Percentiles rank a stretch among this genome's conserved stretches.
These are phyloP conservation scores for Niebla homalea DNA, from an alignment of 495 filamentous ascomycete species.

Conservation along the genomic window DNA sequence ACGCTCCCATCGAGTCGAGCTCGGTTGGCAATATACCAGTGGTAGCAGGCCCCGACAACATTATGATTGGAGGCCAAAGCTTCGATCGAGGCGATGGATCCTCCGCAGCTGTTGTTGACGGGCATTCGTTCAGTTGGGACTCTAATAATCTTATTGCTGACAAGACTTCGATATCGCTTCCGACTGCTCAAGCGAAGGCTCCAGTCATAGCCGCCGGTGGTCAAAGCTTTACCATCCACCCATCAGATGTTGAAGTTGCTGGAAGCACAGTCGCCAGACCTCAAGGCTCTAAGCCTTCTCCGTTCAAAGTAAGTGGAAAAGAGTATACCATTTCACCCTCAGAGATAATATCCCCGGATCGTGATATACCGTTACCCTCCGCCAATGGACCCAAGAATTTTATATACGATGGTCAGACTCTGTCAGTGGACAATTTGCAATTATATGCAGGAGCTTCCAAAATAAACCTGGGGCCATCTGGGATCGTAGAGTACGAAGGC, in stretches of 20 bases:
- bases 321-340: conserved; percentile 3
- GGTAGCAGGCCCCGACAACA: conserved; percentile 5
- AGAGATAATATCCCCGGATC: conserved; percentile 1
- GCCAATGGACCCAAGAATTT: background rate
- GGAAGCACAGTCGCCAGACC: conserved; percentile 12
- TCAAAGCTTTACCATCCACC: conserved; percentile 14
- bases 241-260: conserved; percentile 14
- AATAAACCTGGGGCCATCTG: conserved; percentile 8
- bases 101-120: conserved; percentile 7
- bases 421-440: conserved; percentile 12
- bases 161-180: conserved; percentile 11
- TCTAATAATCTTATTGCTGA: conserved; percentile 8
- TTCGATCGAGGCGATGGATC: conserved; percentile 2
- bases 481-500: conserved; percentile 9
- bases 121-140: conserved; percentile 13
- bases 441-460: conserved; percentile 13
- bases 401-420: conserved; percentile 14
- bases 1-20: background rate
- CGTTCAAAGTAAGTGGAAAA: conserved; percentile 2
- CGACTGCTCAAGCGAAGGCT: background rate
- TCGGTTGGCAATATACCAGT: conserved; percentile 8
- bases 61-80: conserved; percentile 12
- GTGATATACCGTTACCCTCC: conserved; percentile 5
- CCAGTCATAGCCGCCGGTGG: conserved; percentile 13
- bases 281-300: conserved; percentile 4